Conservation (phyloP, 2,329 filamentous ascomycete genomes). For the Corniculantispora saksenae region DNA sequence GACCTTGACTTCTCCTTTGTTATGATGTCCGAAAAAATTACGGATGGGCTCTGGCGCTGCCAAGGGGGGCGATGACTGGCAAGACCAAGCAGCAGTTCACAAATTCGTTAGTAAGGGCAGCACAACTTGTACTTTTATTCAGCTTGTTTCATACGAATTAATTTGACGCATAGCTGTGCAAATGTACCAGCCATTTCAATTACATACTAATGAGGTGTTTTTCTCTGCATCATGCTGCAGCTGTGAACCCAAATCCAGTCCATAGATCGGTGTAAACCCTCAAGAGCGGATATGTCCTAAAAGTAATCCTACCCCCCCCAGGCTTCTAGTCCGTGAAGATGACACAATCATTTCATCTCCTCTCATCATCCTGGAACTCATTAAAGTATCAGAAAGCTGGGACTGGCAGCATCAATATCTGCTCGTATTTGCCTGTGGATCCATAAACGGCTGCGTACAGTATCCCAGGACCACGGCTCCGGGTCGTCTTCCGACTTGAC, state of each 20-base stretch:
- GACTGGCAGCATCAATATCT: not conserved
- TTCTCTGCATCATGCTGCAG: not conserved
- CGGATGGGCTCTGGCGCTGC: not conserved
- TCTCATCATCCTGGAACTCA: too few relatives aligned
- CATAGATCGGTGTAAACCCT: not conserved
- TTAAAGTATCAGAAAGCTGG: not conserved
- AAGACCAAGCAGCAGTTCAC: too few relatives aligned
- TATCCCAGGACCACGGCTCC: not conserved
- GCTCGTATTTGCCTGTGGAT: conserved; percentile 7
- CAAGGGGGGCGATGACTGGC: not conserved
- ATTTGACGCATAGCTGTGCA: not conserved
- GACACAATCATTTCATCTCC: not conserved
- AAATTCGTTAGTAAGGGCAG: too few relatives aligned
- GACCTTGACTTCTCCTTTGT: not conserved
- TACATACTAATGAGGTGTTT: not conserved
- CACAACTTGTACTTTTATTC: too few relatives aligned
- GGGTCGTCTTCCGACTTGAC: not conserved
- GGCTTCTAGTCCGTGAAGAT: not conserved
- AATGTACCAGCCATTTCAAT: not conserved
- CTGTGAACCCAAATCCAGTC: not conserved
- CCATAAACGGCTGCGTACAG: not conserved
- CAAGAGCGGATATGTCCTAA: too few relatives aligned
- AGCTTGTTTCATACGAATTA: not conserved
- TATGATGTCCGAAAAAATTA: not conserved
- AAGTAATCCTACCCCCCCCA: not conserved